Percentiles rank a stretch among this genome's conserved stretches.
Conservation (phyloP, 2,329 filamentous ascomycete species). For the Thielaviopsis cerberus region DNA sequence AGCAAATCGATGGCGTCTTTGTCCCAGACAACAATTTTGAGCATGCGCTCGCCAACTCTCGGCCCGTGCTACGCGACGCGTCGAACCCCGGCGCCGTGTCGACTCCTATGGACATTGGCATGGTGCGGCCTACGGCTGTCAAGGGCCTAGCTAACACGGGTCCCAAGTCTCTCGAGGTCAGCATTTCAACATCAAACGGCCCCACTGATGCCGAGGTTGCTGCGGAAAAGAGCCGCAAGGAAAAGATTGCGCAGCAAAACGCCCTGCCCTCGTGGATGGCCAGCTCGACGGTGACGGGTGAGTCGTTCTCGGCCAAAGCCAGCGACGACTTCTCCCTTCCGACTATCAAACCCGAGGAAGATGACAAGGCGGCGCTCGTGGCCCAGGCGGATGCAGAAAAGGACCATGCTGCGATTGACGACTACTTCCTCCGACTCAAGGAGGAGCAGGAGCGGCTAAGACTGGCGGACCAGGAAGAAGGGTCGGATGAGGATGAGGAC, state of each 20-base stretch:
- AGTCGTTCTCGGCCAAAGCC: slow-evolving; percentile 31
- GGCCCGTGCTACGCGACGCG: slow-evolving; percentile 47
- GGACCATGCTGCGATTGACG: slow-evolving; percentile 41
- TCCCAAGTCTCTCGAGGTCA: slow-evolving; percentile 50
- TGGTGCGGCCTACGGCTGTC: slow-evolving; percentile 45
- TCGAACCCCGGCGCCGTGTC: slow-evolving; percentile 46
- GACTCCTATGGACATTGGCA: slow-evolving; percentile 34
- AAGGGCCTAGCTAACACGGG: slow-evolving; percentile 48
- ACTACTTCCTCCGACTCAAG: slow-evolving; percentile 48
- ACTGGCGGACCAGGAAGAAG: slow-evolving; percentile 16
- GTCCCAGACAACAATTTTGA: slow-evolving; percentile 63
- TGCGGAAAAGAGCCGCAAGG: slow-evolving; percentile 44
- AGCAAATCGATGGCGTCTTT: slow-evolving; percentile 54
- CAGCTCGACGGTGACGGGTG: slow-evolving; percentile 47
- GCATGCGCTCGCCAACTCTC: slow-evolving; percentile 41
- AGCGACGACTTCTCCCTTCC: slow-evolving; percentile 17
- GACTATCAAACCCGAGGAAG: slow-evolving; percentile 23
- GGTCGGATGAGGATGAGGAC: slow-evolving; percentile 16
- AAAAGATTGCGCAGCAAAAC: slow-evolving; percentile 48
- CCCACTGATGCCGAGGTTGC: slow-evolving; percentile 48
- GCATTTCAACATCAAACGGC: slow-evolving; percentile 47
- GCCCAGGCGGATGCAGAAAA: slow-evolving; percentile 26
- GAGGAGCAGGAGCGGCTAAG: slow-evolving; percentile 32
- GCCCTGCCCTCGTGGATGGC: slow-evolving; percentile 54
- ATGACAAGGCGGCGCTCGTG: slow-evolving; percentile 27